Evolutionary conservation across 192 early-diverging fungal genomes (phyloP).

Genomic region (Coemansia sp.): DNA sequence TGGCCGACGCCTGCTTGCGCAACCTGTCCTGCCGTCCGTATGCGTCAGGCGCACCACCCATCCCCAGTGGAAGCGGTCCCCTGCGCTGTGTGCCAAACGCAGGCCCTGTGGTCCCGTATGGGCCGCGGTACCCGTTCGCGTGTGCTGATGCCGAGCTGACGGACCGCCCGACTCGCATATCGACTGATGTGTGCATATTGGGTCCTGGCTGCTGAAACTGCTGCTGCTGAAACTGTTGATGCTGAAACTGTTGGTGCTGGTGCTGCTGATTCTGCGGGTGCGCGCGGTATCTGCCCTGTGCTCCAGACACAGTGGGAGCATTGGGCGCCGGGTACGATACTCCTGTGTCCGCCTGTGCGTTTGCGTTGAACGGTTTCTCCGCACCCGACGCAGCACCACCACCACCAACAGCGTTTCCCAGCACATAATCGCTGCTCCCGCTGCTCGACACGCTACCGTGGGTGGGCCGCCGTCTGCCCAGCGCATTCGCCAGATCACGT

Average conservation of each 20-base stretch:
- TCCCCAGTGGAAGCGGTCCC: conserved; percentile 15
- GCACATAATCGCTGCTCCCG: conserved; percentile 13
- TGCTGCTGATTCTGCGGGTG: not conserved
- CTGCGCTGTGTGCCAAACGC: conserved; percentile 35
- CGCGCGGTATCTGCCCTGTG: conserved; percentile 26
- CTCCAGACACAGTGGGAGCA: conserved; percentile 1
- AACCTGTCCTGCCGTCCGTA: conserved; percentile 9
- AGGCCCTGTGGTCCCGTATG: not conserved
- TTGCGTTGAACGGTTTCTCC: conserved; percentile 38
- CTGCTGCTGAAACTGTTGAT: not conserved
- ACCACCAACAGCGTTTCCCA: not conserved
- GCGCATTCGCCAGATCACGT: conserved; percentile 40
- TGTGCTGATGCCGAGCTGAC: conserved; percentile 42
- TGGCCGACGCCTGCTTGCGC: conserved; percentile 43
- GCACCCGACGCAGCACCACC: conserved; percentile 3
- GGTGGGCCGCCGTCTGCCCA: conserved; percentile 43
- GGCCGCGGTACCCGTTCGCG: conserved; percentile 34
- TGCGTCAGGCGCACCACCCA: conserved; percentile 14
- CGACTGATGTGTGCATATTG: conserved; percentile 15
- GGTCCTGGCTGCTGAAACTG: not conserved
- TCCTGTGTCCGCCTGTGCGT: conserved; percentile 20
- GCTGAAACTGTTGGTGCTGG: not conserved
- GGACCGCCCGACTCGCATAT: conserved; percentile 42
- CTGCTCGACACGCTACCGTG: conserved; percentile 28
- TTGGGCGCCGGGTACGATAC: not conserved